These are phyloP conservation scores for Thalassiosira hispida DNA, from an alignment of 352 stramenopile species.

Conservation along the genomic window DNA sequence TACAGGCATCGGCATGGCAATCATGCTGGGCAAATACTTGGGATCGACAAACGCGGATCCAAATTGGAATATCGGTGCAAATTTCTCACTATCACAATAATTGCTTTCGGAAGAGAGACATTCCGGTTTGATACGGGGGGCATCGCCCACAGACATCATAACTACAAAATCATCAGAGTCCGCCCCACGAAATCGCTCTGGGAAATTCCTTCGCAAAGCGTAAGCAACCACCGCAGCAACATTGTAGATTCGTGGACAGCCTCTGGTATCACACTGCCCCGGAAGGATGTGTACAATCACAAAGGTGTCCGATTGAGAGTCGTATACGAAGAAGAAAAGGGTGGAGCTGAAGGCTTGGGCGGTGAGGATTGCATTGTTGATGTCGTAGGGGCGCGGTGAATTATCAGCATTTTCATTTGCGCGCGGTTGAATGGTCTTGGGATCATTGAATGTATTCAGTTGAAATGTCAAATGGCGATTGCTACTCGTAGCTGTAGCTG, in stretches of 20 bases:
- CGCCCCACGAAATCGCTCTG: constrained; percentile 18
- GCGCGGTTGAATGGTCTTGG: too few relatives aligned
- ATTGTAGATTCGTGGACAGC: constrained; percentile 28
- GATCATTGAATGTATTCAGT: too few relatives aligned
- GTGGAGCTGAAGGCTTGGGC: constrained; percentile 26
- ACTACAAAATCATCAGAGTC: constrained; percentile 20
- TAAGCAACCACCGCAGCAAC: constrained; percentile 24
- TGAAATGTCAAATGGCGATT: too few relatives aligned
- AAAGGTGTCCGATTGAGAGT: constrained; percentile 26
- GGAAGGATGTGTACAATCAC: constrained; percentile 16
- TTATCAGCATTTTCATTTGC: too few relatives aligned
- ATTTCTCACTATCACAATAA: too few relatives aligned
- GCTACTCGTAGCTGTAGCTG: too few relatives aligned
- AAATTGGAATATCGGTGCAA: neutral
- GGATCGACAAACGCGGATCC: neutral
- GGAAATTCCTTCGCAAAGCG: constrained; percentile 40
- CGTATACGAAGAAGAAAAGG: constrained; percentile 37
- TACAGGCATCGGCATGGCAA: neutral
- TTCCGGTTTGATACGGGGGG: constrained; percentile 11
- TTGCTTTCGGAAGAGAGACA: constrained; percentile 3
- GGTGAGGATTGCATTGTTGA: constrained; percentile 11
- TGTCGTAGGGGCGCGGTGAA: constrained; percentile 27
- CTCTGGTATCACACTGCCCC: constrained; percentile 3
- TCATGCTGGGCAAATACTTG: neutral
- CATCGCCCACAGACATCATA: constrained; percentile 29